Percentiles rank a stretch among this genome's conserved stretches.
Conservation (phyloP, 2,329 filamentous ascomycete genomes). For the Nothopassalora personata region DNA sequence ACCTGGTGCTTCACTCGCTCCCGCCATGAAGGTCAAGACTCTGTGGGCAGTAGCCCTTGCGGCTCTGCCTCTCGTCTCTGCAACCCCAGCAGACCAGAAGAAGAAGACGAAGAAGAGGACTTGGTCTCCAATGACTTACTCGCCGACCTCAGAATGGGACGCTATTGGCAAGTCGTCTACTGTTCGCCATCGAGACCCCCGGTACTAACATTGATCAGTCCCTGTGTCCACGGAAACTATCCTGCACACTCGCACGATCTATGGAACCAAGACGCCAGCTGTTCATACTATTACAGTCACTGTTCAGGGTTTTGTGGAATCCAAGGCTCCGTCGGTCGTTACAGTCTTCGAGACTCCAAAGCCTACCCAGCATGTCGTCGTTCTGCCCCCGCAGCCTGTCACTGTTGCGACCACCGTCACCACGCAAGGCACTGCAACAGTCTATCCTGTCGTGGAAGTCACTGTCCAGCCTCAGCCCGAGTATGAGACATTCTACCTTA, state of each 20-base stretch:
- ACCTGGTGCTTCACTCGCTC: conserved; percentile 6
- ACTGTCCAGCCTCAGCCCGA: conserved; percentile 1
- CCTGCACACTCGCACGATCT: not conserved
- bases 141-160: no score
- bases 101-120: not conserved
- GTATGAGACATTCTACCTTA: not conserved
- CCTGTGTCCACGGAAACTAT: not conserved
- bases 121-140: not conserved
- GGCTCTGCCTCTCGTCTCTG: conserved; percentile 11
- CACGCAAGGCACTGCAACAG: not conserved
- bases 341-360: not conserved
- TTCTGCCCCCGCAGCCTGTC: not conserved
- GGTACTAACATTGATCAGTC: not conserved
- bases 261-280: not conserved
- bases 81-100: not conserved
- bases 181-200: not conserved
- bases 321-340: not conserved
- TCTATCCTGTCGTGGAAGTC: conserved; percentile 1
- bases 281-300: not conserved
- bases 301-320: not conserved
- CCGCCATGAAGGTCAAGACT: conserved; percentile 15
- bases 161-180: not conserved
- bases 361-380: not conserved
- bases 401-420: not conserved
- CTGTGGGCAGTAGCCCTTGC: conserved; percentile 8